These are phyloP conservation scores for Plasmodium chabaudi DNA, from an alignment of 169 alveolate species.

Conservation along the genomic window DNA sequence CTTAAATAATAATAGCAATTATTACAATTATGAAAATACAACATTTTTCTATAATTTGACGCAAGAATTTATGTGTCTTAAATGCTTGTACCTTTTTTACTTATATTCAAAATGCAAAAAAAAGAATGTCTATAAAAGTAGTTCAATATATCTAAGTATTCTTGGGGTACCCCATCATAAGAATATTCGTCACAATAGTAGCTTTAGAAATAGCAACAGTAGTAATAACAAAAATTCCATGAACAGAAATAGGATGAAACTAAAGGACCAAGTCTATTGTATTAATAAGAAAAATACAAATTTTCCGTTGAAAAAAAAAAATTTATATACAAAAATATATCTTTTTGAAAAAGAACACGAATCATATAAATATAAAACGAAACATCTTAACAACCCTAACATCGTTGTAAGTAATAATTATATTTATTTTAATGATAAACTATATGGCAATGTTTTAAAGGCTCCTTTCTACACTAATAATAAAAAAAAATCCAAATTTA, in stretches of 20 bases:
- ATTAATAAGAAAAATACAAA: background rate
- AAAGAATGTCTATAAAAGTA: background rate
- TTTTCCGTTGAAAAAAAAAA: background rate
- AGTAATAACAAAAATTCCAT: too few species aligned
- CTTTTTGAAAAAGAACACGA: slow-evolving; percentile 60
- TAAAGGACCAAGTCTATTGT: too few species aligned
- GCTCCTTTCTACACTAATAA: slow-evolving; percentile 23
- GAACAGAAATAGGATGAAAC: too few species aligned
- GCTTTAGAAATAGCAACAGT: too few species aligned
- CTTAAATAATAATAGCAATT: slow-evolving; percentile 46
- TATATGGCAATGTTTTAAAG: slow-evolving; percentile 41
- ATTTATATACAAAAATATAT: slow-evolving; percentile 62
- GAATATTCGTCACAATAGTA: too few species aligned
- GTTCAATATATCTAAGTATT: background rate
- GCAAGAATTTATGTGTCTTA: slow-evolving; percentile 65
- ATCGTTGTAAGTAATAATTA: slow-evolving; percentile 25
- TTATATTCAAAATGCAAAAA: slow-evolving; percentile 45
- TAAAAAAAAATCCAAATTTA: background rate
- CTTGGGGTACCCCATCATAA: too few species aligned
- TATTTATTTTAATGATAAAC: slow-evolving; percentile 43
- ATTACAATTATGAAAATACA: slow-evolving; percentile 42
- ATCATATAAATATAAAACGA: slow-evolving; percentile 7
- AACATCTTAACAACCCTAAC: slow-evolving; percentile 22
- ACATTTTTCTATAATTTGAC: slow-evolving; percentile 62
- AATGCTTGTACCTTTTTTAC: slow-evolving; percentile 63